These are phyloP conservation scores for Carex kokanica DNA, from an alignment of 176 grass and related monocot species.

Conservation along the genomic window DNA sequence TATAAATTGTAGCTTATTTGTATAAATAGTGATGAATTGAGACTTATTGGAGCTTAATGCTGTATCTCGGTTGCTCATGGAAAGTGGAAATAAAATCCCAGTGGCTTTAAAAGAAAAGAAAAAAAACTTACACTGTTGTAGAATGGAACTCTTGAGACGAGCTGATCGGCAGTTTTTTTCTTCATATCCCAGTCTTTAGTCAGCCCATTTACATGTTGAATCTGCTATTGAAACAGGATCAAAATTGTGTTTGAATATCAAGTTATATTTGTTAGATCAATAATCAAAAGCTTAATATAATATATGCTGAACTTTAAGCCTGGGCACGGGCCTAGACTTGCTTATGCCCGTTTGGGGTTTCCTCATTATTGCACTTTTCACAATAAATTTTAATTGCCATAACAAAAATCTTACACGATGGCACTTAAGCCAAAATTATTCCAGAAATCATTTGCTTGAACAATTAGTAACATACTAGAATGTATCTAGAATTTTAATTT, in stretches of 20 bases:
- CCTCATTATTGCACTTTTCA: neutral
- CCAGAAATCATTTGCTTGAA: neutral
- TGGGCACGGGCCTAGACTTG: too few species aligned
- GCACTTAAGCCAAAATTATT: neutral
- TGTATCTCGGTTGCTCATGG: neutral
- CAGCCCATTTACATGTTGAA: slow-evolving; percentile 71
- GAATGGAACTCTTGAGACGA: slow-evolving; percentile 69
- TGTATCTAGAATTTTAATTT: neutral
- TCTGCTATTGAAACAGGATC: slow-evolving; percentile 32
- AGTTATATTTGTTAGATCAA: too few species aligned
- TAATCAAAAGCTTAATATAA: too few species aligned
- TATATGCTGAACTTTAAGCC: too few species aligned
- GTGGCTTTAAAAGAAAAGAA: neutral
- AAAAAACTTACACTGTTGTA: slow-evolving; percentile 65
- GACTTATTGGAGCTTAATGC: neutral
- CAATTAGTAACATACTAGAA: neutral
- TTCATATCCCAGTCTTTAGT: slow-evolving; percentile 77
- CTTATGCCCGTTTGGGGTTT: neutral
- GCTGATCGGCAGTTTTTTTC: slow-evolving; percentile 44
- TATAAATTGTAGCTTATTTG: neutral
- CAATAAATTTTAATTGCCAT: neutral
- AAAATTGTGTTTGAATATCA: neutral
- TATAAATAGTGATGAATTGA: neutral
- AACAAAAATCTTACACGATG: neutral
- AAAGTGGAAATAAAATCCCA: neutral